A percentile compares a stretch with the other conserved stretches of the same genome.
These are phyloP conservation scores for Neopestalotiopsis sp. DNA, from an alignment of 2,329 filamentous ascomycete genomes.

Conservation along the genomic window DNA sequence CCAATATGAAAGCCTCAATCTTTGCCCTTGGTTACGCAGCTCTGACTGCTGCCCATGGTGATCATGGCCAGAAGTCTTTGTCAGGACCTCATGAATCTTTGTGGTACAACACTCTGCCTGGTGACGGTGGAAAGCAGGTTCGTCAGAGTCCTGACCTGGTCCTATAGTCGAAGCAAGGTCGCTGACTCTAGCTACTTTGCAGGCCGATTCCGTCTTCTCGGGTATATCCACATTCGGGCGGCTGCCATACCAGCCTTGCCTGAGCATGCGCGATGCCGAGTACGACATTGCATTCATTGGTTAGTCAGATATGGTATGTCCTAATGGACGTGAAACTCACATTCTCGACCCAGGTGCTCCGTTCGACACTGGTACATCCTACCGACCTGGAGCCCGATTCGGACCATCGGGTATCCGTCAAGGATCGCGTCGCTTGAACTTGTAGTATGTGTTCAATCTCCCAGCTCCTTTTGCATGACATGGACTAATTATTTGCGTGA, in stretches of 20 bases:
- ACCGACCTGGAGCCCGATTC: constrained; percentile 82
- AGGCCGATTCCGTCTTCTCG: constrained; percentile 89
- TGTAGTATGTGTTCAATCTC: constrained; percentile 68
- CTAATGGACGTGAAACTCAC: constrained; percentile 10
- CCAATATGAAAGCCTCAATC: constrained; percentile 23
- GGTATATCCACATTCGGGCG: constrained; percentile 87
- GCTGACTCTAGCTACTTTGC: background rate
- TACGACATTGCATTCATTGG: constrained; percentile 89
- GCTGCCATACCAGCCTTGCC: constrained; percentile 77
- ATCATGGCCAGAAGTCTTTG: constrained; percentile 62
- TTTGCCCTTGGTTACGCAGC: constrained; percentile 50
- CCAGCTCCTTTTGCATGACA: background rate
- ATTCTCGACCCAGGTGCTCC: constrained; percentile 64
- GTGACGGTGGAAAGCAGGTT: constrained; percentile 84
- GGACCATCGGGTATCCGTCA: constrained; percentile 85
- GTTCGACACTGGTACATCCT: constrained; percentile 86
- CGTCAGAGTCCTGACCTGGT: background rate
- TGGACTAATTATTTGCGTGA: constrained; percentile 26
- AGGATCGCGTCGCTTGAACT: constrained; percentile 83
- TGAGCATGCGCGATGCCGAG: constrained; percentile 70
- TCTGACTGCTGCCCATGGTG: constrained; percentile 62
- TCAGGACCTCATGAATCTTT: constrained; percentile 74
- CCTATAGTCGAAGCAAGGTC: background rate
- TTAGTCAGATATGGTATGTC: constrained; percentile 37
- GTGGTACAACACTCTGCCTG: constrained; percentile 84